These are phyloP conservation scores for Jackrogersella multiformis DNA, from an alignment of 495 filamentous ascomycete genomes.

Conservation along the genomic window DNA sequence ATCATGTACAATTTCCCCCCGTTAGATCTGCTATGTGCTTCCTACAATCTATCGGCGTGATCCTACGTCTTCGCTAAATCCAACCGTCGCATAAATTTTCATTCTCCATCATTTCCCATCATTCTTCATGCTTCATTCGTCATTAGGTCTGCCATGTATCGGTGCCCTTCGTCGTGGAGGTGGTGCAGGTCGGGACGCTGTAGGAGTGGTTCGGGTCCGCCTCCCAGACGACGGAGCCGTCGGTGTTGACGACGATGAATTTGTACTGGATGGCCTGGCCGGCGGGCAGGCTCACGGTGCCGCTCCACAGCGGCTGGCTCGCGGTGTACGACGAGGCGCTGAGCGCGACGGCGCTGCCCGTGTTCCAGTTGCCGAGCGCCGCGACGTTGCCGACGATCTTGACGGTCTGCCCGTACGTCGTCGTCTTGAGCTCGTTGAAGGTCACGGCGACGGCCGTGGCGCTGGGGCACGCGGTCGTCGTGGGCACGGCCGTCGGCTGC, in stretches of 20 bases:
- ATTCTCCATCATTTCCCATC: not conserved
- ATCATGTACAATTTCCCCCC: not conserved
- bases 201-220: slow-evolving; percentile 69
- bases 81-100: not conserved
- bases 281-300: slow-evolving; percentile 59
- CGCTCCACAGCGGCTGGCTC: slow-evolving; percentile 67
- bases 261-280: slow-evolving; percentile 71
- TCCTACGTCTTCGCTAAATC: not conserved
- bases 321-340: slow-evolving; percentile 63
- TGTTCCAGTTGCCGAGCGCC: slow-evolving; percentile 67
- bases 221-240: slow-evolving; percentile 70
- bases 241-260: slow-evolving; percentile 66
- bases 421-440: slow-evolving; percentile 66
- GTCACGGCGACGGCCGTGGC: slow-evolving; percentile 64
- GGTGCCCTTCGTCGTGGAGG: slow-evolving; percentile 45
- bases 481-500: slow-evolving; percentile 46
- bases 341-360: slow-evolving; percentile 59
- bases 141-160: slow-evolving; percentile 52
- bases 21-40: not conserved
- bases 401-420: slow-evolving; percentile 66
- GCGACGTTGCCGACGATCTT: slow-evolving; percentile 65
- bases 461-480: slow-evolving; percentile 50
- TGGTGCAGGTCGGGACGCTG: slow-evolving; percentile 64
- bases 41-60: not conserved
- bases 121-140: not conserved